A percentile compares a stretch with the other conserved stretches of the same genome.
These are phyloP conservation scores for Arthrobotrys megalospora DNA, from an alignment of 2,329 filamentous ascomycete genomes.

Conservation along the genomic window DNA sequence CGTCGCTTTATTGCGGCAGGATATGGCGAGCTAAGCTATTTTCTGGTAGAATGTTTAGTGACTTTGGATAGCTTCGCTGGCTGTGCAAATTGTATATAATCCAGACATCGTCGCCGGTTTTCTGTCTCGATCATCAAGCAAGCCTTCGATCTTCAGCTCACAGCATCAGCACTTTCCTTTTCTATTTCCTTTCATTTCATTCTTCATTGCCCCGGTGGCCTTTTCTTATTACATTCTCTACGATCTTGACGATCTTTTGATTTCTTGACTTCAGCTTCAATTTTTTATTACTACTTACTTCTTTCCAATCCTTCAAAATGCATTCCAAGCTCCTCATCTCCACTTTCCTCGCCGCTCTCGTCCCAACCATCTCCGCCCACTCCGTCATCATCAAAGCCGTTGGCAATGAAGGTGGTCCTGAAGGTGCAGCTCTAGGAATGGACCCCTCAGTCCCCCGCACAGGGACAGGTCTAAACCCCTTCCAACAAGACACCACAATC, in stretches of 20 bases:
- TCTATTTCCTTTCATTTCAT: conserved; percentile 21
- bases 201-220: conserved; percentile 13
- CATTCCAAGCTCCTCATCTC: conserved; percentile 47
- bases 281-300: background rate
- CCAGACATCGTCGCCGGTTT: conserved; percentile 5
- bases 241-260: conserved; percentile 20
- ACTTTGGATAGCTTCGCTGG: background rate
- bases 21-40: background rate
- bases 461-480: conserved; percentile 19
- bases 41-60: too few relatives aligned
- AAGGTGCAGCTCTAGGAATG: conserved; percentile 40
- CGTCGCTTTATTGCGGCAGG: conserved; percentile 10
- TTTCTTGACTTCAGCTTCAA: conserved; percentile 1
- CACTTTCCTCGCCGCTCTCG: conserved; percentile 19
- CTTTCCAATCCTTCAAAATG: conserved; percentile 37
- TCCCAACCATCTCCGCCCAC: conserved; percentile 31
- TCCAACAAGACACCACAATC: conserved; percentile 39
- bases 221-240: conserved; percentile 17
- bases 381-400: conserved; percentile 43
- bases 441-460: conserved; percentile 26
- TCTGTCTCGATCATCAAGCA: conserved; percentile 54
- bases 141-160: conserved; percentile 57
- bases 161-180: conserved; percentile 44
- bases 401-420: conserved; percentile 37
- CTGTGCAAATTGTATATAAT: conserved; percentile 32